These are phyloP conservation scores for Leccinum insolens DNA, from an alignment of 1,284 basidiomycete genomes.

Conservation along the genomic window DNA sequence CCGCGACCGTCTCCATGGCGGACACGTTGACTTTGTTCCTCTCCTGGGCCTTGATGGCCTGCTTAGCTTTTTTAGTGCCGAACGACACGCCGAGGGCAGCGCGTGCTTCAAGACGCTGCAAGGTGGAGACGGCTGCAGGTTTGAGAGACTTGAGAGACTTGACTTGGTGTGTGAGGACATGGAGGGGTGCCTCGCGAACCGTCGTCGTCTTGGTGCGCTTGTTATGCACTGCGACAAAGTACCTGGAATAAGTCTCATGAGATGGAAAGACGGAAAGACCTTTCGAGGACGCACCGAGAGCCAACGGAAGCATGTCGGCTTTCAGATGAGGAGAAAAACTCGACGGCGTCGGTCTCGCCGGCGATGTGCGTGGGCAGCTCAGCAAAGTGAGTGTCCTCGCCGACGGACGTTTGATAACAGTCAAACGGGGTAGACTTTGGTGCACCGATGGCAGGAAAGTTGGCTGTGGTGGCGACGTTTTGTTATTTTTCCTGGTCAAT, in stretches of 20 bases:
- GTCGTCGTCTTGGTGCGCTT: constrained; percentile 70
- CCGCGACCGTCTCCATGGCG: constrained; percentile 82
- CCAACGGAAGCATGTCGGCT: constrained; percentile 51
- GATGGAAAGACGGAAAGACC: constrained; percentile 14
- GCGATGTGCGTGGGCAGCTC: constrained; percentile 59
- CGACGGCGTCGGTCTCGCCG: constrained; percentile 71
- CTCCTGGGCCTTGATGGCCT: constrained; percentile 80
- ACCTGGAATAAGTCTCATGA: constrained; percentile 41
- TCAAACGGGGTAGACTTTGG: constrained; percentile 65
- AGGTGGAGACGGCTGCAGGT: constrained; percentile 48
- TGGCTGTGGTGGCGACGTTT: constrained; percentile 49
- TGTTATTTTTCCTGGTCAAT: constrained; percentile 2
- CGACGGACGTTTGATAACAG: constrained; percentile 51
- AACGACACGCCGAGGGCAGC: constrained; percentile 88
- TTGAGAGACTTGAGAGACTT: constrained; percentile 65
- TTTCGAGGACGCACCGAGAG: constrained; percentile 53
- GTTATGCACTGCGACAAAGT: constrained; percentile 71
- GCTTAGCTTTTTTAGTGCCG: constrained; percentile 91
- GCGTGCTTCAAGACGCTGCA: constrained; percentile 63
- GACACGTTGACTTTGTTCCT: constrained; percentile 85
- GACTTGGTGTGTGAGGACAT: no score
- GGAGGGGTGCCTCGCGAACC: constrained; percentile 61
- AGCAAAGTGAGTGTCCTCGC: constrained; percentile 45
- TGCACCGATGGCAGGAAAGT: constrained; percentile 73
- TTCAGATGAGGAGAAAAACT: constrained; percentile 56